Conservation (phyloP, 202 grass and related monocot genomes). For the Panicum virgatum region DNA sequence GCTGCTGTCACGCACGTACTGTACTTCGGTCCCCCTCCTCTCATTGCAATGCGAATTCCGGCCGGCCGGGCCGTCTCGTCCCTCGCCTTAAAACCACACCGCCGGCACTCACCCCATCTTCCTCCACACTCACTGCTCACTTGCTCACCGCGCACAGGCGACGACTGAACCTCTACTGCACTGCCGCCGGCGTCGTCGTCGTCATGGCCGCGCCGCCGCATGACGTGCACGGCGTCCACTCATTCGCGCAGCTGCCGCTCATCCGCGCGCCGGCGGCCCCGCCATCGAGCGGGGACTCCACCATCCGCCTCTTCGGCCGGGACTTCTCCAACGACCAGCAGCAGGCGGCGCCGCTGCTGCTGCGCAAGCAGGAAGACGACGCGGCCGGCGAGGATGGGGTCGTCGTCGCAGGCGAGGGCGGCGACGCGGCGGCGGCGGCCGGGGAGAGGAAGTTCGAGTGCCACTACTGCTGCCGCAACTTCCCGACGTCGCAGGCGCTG, state of each 20-base stretch:
- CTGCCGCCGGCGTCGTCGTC: neutral
- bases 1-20: constrained; percentile 13
- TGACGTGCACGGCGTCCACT: constrained; percentile 47
- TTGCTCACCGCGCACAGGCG: neutral
- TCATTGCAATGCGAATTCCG: constrained; percentile 1
- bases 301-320: constrained; percentile 83
- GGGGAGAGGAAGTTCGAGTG: constrained; percentile 63
- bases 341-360: neutral
- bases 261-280: constrained; percentile 1
- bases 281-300: constrained; percentile 2
- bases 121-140: neutral
- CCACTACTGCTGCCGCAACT: constrained; percentile 76
- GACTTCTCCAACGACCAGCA: constrained; percentile 62
- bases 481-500: constrained; percentile 75
- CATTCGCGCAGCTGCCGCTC: constrained; percentile 66
- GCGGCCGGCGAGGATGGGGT: neutral
- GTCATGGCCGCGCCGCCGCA: constrained; percentile 15
- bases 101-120: neutral
- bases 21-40: neutral
- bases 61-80: neutral
- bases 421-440: neutral
- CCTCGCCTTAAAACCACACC: constrained; percentile 41
- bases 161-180: too few relatives aligned
- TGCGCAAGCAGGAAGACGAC: neutral
- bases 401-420: too few relatives aligned